Conservation (phyloP, 2,329 filamentous ascomycete genomes). For the Cadophora luteo-olivacea region DNA sequence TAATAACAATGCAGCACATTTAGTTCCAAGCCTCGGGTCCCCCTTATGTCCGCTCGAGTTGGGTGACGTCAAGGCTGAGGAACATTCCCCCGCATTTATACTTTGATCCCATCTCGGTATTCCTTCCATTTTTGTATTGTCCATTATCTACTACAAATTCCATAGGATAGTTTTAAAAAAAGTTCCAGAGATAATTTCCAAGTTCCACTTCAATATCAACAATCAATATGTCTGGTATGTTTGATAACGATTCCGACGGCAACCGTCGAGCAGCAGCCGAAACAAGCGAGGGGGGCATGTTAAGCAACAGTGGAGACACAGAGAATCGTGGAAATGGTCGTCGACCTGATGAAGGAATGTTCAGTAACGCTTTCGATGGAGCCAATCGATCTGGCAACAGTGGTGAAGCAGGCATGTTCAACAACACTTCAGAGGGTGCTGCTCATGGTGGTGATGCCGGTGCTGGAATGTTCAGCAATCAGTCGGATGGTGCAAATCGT, state of each 20-base stretch:
- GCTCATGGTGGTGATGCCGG: background rate
- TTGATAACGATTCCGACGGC: conserved; percentile 15
- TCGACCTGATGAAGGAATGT: background rate
- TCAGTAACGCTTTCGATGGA: background rate
- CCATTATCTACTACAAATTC: no score
- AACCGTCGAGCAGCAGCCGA: background rate
- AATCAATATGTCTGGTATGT: conserved; percentile 9
- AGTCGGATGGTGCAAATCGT: background rate
- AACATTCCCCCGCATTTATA: conserved; percentile 7
- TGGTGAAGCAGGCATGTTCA: conserved; percentile 8
- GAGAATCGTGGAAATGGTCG: background rate
- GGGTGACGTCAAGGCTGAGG: conserved; percentile 7
- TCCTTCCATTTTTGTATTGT: no score
- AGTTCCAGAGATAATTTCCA: no score
- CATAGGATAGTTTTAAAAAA: no score
- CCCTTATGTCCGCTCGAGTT: conserved; percentile 2
- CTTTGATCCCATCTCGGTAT: no score
- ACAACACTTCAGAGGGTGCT: conserved; percentile 8
- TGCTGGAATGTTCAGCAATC: background rate
- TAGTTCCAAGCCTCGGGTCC: background rate
- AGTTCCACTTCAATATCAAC: no score
- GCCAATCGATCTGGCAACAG: background rate
- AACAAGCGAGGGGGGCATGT: conserved; percentile 6
- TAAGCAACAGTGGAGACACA: background rate
- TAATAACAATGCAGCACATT: background rate